Percentiles rank a stretch among this genome's conserved stretches.
These are phyloP conservation scores for Bathelium albidoporum DNA, from an alignment of 495 filamentous ascomycete species.

Conservation along the genomic window DNA sequence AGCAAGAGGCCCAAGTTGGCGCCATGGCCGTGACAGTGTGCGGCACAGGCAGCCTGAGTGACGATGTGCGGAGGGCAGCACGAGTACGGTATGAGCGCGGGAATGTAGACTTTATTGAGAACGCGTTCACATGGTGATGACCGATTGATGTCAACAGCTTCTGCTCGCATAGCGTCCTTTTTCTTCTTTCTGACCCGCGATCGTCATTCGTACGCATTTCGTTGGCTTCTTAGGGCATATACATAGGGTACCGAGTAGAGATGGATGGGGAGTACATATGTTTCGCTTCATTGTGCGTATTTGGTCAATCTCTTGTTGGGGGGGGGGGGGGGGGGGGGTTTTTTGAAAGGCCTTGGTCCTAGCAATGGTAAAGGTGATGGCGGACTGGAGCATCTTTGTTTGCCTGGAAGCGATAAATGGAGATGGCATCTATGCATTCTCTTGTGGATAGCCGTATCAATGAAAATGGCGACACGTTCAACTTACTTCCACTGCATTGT, in stretches of 20 bases:
- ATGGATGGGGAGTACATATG: neutral
- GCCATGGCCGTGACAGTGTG: constrained; percentile 88
- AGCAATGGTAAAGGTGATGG: neutral
- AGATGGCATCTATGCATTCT: neutral
- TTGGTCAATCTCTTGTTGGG: neutral
- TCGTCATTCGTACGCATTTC: neutral
- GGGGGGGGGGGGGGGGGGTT: too few relatives aligned
- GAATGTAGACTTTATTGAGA: constrained; percentile 75
- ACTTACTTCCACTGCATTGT: too few relatives aligned
- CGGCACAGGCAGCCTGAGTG: constrained; percentile 71
- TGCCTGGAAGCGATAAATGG: neutral
- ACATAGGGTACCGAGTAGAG: neutral
- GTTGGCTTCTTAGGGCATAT: neutral
- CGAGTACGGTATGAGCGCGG: constrained; percentile 51
- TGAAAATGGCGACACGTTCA: neutral
- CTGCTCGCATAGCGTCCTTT: too few relatives aligned
- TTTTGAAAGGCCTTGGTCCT: neutral
- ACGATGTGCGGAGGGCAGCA: constrained; percentile 70
- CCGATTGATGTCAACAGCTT: neutral
- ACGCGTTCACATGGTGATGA: constrained; percentile 76
- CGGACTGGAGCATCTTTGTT: neutral
- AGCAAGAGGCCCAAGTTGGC: constrained; percentile 65
- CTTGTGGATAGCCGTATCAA: neutral
- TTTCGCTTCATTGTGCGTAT: constrained; percentile 2
- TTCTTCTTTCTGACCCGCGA: neutral